phyloP scores from a whole-genome alignment of 2,329 filamentous ascomycete genomes.

The Cladosporium velox region DNA sequence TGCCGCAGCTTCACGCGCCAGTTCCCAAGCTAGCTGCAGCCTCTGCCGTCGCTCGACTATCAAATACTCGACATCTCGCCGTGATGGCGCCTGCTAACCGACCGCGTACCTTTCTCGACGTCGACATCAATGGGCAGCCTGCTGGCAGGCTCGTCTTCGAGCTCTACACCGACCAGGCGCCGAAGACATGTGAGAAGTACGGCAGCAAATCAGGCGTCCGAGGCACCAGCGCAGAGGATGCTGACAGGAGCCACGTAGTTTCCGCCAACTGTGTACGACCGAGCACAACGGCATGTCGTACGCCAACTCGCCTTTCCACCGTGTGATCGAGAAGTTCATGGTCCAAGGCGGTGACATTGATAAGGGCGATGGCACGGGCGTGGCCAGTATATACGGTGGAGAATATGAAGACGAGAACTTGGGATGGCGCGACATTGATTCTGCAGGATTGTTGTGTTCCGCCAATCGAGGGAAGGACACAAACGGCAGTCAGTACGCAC shows the following conservation, averaged over 20 bases:
- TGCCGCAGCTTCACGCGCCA: conserved; percentile 5
- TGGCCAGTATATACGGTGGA: conserved; percentile 42
- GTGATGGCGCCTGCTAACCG: conserved; percentile 26
- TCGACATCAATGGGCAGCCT: conserved; percentile 44
- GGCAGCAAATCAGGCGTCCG: conserved; percentile 17
- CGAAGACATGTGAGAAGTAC: conserved; percentile 51
- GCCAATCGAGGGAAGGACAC: conserved; percentile 45
- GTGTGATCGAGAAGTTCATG: conserved; percentile 49
- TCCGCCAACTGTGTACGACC: conserved; percentile 47
- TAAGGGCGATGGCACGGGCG: conserved; percentile 45
- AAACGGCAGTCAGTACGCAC: conserved; percentile 36
- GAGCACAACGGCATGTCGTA: conserved; percentile 42
- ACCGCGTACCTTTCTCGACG: conserved; percentile 46
- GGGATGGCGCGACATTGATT: conserved; percentile 44
- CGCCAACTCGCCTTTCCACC: conserved; percentile 42
- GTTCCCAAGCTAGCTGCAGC: conserved; percentile 9
- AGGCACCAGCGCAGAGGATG: conserved; percentile 5
- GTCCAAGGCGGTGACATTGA: conserved; percentile 48
- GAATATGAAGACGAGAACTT: conserved; percentile 47
- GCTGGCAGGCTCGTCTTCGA: conserved; percentile 48
- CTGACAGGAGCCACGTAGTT: conserved; percentile 38
- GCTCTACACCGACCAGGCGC: conserved; percentile 49
- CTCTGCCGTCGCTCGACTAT: conserved; percentile 3
- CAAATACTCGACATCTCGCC: background rate
- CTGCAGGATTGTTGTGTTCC: conserved; percentile 44